Evolutionary conservation across 306 rosid genomes (phyloP).

Genomic region (Erythrophleum fordii): DNA sequence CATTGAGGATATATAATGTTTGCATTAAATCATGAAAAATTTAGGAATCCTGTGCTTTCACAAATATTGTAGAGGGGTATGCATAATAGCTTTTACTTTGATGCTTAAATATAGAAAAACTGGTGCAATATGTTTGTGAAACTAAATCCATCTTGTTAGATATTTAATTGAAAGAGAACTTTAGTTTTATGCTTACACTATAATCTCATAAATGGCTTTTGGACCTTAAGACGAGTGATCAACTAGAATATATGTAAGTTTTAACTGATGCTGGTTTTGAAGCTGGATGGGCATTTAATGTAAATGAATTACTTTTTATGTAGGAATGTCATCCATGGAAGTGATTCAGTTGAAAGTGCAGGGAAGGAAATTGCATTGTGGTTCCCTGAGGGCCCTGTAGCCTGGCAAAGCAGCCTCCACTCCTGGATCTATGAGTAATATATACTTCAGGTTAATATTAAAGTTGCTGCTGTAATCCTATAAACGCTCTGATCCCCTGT

Average conservation of each 20-base stretch:
- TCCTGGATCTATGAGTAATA: conserved; percentile 63
- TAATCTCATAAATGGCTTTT: neutral
- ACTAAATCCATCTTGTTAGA: neutral
- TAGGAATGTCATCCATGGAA: conserved; percentile 78
- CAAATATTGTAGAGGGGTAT: neutral
- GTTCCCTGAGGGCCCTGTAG: conserved; percentile 64
- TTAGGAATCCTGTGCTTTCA: neutral
- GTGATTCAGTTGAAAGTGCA: conserved; percentile 70
- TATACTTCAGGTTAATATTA: neutral
- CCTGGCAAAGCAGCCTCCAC: conserved; percentile 63
- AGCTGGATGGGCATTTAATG: neutral
- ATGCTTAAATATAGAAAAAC: neutral
- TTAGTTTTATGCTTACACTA: neutral
- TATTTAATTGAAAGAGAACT: neutral
- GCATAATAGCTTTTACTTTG: neutral
- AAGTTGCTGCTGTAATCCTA: neutral
- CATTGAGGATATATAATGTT: neutral
- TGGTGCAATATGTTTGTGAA: neutral
- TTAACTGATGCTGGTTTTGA: neutral
- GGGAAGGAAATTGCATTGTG: conserved; percentile 67
- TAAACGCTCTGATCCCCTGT: neutral
- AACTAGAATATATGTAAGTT: neutral
- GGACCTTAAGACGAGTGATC: neutral
- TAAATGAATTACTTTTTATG: neutral
- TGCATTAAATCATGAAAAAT: neutral